Conservation (phyloP, 208 protist species). For the Leishmania tarentolae region DNA sequence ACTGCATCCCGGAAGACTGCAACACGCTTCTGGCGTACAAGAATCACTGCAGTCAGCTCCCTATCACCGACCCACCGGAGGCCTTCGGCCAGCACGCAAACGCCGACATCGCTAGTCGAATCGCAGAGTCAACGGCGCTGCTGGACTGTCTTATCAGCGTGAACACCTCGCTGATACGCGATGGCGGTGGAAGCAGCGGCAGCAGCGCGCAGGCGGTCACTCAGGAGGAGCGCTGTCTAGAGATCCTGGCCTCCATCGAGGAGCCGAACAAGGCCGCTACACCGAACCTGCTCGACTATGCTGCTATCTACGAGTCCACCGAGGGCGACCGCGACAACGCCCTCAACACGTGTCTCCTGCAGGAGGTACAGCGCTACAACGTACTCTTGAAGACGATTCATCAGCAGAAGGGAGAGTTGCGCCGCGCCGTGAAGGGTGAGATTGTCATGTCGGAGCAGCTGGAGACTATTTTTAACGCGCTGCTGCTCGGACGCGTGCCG, state of each 20-base stretch:
- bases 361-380: constrained; percentile 99
- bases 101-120: constrained; percentile 97
- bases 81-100: constrained; percentile 99
- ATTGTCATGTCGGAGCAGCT: constrained; percentile 98
- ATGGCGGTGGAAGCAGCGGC: constrained; percentile 53
- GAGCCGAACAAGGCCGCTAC: constrained; percentile 83
- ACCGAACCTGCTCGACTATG: constrained; percentile 88
- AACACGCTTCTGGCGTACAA: constrained; percentile 92
- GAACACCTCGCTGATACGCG: constrained; percentile 76
- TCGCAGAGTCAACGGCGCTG: constrained; percentile 91
- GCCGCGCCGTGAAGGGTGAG: constrained; percentile 96
- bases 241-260: constrained; percentile 88
- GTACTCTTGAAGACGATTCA: constrained; percentile 92
- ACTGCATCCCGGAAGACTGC: constrained; percentile 90
- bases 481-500: constrained; percentile 94
- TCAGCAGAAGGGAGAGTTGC: constrained; percentile 90
- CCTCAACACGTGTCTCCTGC: constrained; percentile 96
- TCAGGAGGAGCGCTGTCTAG: constrained; percentile 85
- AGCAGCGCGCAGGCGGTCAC: constrained; percentile 41
- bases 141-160: constrained; percentile 94
- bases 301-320: constrained; percentile 89
- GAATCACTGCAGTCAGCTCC: constrained; percentile 93
- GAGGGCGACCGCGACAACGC: constrained; percentile 91
- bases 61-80: constrained; percentile 94
- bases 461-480: constrained; percentile 92